Evolutionary conservation across 179 eudicot species (phyloP), one percentile per base, ranked within the genome.

Genomic region (Spinacia oleracea): DNA sequence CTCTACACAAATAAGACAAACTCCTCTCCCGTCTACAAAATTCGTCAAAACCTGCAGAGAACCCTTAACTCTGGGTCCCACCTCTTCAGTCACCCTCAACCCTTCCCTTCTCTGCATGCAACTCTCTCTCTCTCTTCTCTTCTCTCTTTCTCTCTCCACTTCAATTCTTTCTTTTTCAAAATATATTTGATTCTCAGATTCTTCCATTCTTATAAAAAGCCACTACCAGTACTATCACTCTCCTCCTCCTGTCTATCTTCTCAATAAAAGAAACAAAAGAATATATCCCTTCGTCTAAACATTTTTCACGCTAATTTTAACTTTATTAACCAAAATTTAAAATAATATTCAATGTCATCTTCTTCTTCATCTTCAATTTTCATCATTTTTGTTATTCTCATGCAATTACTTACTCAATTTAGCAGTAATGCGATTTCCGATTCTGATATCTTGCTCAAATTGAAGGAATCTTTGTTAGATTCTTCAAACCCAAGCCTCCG

Each of bases 381-480:
- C 72, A 69, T 32, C 50, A 43, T 38, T 35, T 34, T 73, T 62
- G 23, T 58, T 23, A 55, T 78, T 27, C 25, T 68, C 14, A 6
- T 68, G 1, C 21, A 35, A 5, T 21, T 29, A 10, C 27, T 6
- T 18, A 38, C 46, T 46, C 18, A 2, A 3, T 3, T 20, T 11
- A 62, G 3, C 11, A 70, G 27, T 5, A 45, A 12, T 9, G 64
- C 43, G 20, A 38, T 67, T 23, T 88, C 90, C 0, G 98, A 93
- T 72, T 85, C 81, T 3, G 80, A 94, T 14, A 73, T 72, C 4
- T 80, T 94, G 0, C 63, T 92, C 32, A 83, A 81, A 31, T 85
- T 94, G 21, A 92, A 94, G 70, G 27, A 83, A 25, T 87, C 97
- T 34, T 32, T 94, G 25, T 34, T 88, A 11, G 70, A 78, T 4